Evolutionary conservation across 495 filamentous ascomycete species (phyloP).

Genomic region (Zalerion maritima): DNA sequence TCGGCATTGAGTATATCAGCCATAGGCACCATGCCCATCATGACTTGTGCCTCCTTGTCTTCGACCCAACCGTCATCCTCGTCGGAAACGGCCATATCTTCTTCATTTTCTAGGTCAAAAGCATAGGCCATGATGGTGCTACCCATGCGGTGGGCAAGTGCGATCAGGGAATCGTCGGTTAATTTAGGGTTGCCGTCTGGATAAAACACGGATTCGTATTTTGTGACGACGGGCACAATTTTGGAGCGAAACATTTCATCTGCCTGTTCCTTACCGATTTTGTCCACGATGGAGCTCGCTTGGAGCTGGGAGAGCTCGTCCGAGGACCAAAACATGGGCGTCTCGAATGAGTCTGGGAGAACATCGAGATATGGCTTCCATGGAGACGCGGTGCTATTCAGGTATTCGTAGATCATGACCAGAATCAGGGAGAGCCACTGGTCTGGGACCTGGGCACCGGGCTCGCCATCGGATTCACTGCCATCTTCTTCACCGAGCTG

Average conservation of each 20-base stretch:
- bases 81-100: slow-evolving; percentile 39
- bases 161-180: slow-evolving; percentile 36
- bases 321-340: slow-evolving; percentile 78
- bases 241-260: slow-evolving; percentile 49
- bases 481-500: slow-evolving; percentile 9
- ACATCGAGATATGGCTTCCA: slow-evolving; percentile 79
- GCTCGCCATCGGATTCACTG: slow-evolving; percentile 14
- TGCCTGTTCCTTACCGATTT: slow-evolving; percentile 62
- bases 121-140: slow-evolving; percentile 90
- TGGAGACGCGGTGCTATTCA: slow-evolving; percentile 40
- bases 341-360: slow-evolving; percentile 65
- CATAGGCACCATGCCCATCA: slow-evolving; percentile 81
- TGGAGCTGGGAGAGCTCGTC: slow-evolving; percentile 59
- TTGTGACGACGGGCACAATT: slow-evolving; percentile 42
- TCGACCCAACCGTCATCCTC: slow-evolving; percentile 49
- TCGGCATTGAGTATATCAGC: slow-evolving; percentile 91
- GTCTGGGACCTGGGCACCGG: slow-evolving; percentile 20
- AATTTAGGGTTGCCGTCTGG: slow-evolving; percentile 26
- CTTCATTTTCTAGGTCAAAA: slow-evolving; percentile 56
- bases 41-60: slow-evolving; percentile 46
- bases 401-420: slow-evolving; percentile 65
- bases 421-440: slow-evolving; percentile 49
- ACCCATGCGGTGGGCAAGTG: slow-evolving; percentile 62
- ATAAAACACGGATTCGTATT: slow-evolving; percentile 31
- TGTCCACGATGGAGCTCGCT: slow-evolving; percentile 58